Base-by-base conservation (phyloP, 768 basidiomycete species). In the Dictyophora rubrovolvata region DNA sequence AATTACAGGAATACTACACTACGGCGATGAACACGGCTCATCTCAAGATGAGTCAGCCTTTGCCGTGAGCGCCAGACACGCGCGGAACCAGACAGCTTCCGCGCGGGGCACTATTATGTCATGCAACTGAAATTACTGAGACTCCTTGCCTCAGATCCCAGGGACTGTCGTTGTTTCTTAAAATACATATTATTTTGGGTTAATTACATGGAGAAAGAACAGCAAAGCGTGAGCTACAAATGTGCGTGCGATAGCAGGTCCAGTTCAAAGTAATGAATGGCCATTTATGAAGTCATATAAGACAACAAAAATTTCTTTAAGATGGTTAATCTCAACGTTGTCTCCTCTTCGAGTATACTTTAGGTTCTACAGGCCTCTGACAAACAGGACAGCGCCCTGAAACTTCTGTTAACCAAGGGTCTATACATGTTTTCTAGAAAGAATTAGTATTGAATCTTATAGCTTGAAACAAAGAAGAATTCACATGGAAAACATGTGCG, bases 301-400 rank as follows among this genome's bases (percentile, higher is more conserved):
- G 42, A 51, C 28, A 34, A 5, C 23, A 54, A 23, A 36, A 53
- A 53, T 53, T 23, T n/a, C 2, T 53, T 10, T n/a, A n/a, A n/a
- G n/a, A 20, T 20, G 14, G 10, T 28, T 20, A 36, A 20, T 20
- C 34, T 34, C 28, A 20, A 28, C 53, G n/a, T 16, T 18, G 28
- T 36, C 11, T 36, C 17, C 33, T 52, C 49, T 59, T 59, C n/a
- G 48, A 16, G 7, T 21, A n/a, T 23, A 23, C 57, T 51, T 51
- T 52, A 20, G 50, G 35, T 48, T 86, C 82, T 14, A 92, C 89
- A 22, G 83, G 74, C 34, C 84, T 74, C 68, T 94, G 90, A 68
- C 92, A 95, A 17, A 86, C 82, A 7, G 92, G 92, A 75, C 92
- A 95, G 34, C 90, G 80, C 5, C 89, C 92, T 28, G 88, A 90